These are phyloP conservation scores for Claviceps pazoutovae DNA, from an alignment of 2,329 filamentous ascomycete species.

Conservation along the genomic window DNA sequence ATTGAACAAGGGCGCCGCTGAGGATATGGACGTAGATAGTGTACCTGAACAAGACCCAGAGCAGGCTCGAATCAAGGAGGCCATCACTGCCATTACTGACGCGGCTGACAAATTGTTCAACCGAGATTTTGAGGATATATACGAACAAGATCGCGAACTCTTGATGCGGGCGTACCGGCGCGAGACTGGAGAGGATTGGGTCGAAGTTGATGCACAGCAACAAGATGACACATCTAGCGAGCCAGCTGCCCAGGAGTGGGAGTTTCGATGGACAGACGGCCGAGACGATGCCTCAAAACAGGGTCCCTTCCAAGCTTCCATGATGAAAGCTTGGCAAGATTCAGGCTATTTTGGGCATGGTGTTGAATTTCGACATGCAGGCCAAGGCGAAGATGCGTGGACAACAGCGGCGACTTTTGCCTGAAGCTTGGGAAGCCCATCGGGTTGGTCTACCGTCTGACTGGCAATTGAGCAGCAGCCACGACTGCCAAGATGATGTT, in stretches of 20 bases:
- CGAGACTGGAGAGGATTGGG: conserved; percentile 81
- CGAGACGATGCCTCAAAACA: conserved; percentile 66
- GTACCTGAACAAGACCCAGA: conserved; percentile 44
- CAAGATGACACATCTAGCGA: conserved; percentile 10
- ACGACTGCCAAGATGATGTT: not conserved
- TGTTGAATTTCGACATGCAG: conserved; percentile 59
- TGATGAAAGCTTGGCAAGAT: conserved; percentile 83
- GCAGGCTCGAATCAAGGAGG: conserved; percentile 54
- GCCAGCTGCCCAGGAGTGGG: conserved; percentile 41
- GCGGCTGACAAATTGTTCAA: conserved; percentile 78
- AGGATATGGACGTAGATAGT: conserved; percentile 56
- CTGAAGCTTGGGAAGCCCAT: conserved; percentile 14
- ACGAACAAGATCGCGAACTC: conserved; percentile 74
- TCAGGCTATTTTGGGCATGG: conserved; percentile 88
- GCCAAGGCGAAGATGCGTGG: conserved; percentile 40
- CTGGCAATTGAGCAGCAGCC: not conserved
- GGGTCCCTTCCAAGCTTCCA: conserved; percentile 72
- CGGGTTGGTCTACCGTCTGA: not conserved
- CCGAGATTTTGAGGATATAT: conserved; percentile 77
- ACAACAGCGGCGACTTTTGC: conserved; percentile 34
- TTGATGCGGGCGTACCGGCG: conserved; percentile 70
- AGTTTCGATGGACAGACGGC: conserved; percentile 85
- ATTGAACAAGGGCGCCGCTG: conserved; percentile 36
- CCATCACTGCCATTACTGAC: conserved; percentile 72
- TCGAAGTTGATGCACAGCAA: conserved; percentile 26